phyloP scores from a whole-genome alignment of 2,329 filamentous ascomycete genomes.

The Colletotrichum sp. region DNA sequence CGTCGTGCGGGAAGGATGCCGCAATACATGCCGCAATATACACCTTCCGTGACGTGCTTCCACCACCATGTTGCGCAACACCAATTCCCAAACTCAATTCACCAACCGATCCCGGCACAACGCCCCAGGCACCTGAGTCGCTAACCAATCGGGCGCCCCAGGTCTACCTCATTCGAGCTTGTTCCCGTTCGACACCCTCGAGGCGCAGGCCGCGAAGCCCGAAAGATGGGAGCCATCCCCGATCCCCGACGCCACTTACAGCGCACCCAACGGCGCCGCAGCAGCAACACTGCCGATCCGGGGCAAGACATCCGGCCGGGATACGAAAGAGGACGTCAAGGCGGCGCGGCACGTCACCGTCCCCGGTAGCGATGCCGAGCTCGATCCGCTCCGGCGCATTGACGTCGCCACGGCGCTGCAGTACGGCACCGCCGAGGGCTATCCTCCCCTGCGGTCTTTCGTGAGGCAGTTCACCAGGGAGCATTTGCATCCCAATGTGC shows the following conservation, averaged over 20 bases:
- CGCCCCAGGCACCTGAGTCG: background rate
- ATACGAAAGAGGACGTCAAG: slow-evolving; percentile 4
- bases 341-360: slow-evolving; percentile 65
- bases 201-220: slow-evolving; percentile 78
- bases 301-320: background rate
- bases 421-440: slow-evolving; percentile 84
- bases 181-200: slow-evolving; percentile 91
- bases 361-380: slow-evolving; percentile 62
- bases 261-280: slow-evolving; percentile 37
- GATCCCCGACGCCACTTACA: slow-evolving; percentile 42
- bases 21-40: slow-evolving; percentile 13
- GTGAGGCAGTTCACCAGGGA: slow-evolving; percentile 79
- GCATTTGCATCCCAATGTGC: slow-evolving; percentile 80
- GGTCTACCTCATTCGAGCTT: slow-evolving; percentile 81
- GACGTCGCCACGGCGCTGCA: slow-evolving; percentile 84
- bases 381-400: slow-evolving; percentile 71
- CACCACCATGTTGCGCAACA: background rate
- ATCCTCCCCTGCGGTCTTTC: slow-evolving; percentile 79
- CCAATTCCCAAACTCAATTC: background rate
- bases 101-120: background rate
- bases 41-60: slow-evolving; percentile 16
- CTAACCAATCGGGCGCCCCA: slow-evolving; percentile 35
- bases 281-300: slow-evolving; percentile 26
- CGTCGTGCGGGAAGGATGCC: background rate
- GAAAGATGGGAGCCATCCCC: slow-evolving; percentile 75